Base-by-base conservation (phyloP, 2,329 filamentous ascomycete genomes). In the Onygenales sp. region DNA sequence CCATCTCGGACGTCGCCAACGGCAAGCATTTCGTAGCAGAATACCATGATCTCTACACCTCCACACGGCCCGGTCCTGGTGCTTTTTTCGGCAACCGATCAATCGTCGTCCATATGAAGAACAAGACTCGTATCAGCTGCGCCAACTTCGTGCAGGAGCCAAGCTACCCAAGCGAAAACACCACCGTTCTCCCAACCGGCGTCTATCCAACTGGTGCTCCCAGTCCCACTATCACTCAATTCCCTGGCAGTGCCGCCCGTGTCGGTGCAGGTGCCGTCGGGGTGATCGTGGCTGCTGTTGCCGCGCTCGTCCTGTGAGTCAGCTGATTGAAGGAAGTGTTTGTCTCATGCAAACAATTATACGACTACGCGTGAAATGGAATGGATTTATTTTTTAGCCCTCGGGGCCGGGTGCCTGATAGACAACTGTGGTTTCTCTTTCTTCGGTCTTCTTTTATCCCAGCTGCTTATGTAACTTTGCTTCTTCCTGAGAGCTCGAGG, bases 61-160 rank as follows among this genome's bases (percentile, higher is more conserved):
- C 78, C 33, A 75, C 74, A 44, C 60, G 63, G 36, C 62, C 66
- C 0, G 65, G 63, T 9, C 64, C 66, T 39, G 62, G 62, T n/a
- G 67, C 77, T 32, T 82, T 74, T 66, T 72, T 82, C 54, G 78
- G 78, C 48, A 75, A 78, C 61, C 70, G 75, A 43, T 78, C 75
- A 46, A 63, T 82, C 53, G 79, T 82, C 43, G 64, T 83, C 42
- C 79, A 82, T 60, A 53, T 67, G 46, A 65, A 72, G 50, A 78
- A 82, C 66, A 74, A 72, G 58, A 78, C 75, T 7, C 74, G 77
- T 57, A 70, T 82, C 60, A 74, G 75, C 33, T 83, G 80, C 68
- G 80, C 76, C 54, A 81, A 81, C 66, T 81, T 82, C 68, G 57
- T 54, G 21, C 60, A 61, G 13, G 21, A 10, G 7, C 21, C 7